A percentile compares a stretch with the other conserved stretches of the same genome.
Conservation (phyloP, 768 basidiomycete species). For the Pholiota microspora region DNA sequence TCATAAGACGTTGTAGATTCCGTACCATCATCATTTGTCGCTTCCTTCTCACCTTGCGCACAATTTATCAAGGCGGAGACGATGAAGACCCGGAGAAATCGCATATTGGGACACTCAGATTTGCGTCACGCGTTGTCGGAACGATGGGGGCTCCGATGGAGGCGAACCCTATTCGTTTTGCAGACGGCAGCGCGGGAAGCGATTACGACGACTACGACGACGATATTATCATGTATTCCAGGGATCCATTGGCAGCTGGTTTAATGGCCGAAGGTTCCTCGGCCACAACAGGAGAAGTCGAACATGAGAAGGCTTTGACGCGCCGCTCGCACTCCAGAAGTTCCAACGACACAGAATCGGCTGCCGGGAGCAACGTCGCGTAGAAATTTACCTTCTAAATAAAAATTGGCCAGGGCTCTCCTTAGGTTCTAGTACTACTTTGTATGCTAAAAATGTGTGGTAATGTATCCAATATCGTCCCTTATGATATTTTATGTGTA, state of each 20-base stretch:
- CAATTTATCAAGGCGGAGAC: constrained; percentile 21
- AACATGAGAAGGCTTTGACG: not conserved
- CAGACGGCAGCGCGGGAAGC: constrained; percentile 10
- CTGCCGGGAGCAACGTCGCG: not conserved
- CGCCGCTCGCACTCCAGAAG: not conserved
- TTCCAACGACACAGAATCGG: not conserved
- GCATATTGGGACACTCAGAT: constrained; percentile 17
- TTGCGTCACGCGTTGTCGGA: constrained; percentile 25
- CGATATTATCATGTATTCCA: constrained; percentile 17
- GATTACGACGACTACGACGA: constrained; percentile 14
- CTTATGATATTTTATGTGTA: too few relatives aligned
- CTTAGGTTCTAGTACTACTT: too few relatives aligned
- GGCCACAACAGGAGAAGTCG: not conserved
- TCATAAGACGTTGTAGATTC: constrained; percentile 18
- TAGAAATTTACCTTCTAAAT: too few relatives aligned
- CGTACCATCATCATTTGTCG: constrained; percentile 33
- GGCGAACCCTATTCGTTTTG: constrained; percentile 10
- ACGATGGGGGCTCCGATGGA: constrained; percentile 26
- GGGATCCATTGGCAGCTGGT: constrained; percentile 24
- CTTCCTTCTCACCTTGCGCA: constrained; percentile 27
- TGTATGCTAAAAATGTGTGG: too few relatives aligned
- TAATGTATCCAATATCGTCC: too few relatives aligned
- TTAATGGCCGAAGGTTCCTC: constrained; percentile 7
- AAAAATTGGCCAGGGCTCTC: too few relatives aligned
- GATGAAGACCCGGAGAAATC: constrained; percentile 14